Evolutionary conservation across 495 filamentous ascomycete species (phyloP).

Genomic region (Aspergillus ostianus): DNA sequence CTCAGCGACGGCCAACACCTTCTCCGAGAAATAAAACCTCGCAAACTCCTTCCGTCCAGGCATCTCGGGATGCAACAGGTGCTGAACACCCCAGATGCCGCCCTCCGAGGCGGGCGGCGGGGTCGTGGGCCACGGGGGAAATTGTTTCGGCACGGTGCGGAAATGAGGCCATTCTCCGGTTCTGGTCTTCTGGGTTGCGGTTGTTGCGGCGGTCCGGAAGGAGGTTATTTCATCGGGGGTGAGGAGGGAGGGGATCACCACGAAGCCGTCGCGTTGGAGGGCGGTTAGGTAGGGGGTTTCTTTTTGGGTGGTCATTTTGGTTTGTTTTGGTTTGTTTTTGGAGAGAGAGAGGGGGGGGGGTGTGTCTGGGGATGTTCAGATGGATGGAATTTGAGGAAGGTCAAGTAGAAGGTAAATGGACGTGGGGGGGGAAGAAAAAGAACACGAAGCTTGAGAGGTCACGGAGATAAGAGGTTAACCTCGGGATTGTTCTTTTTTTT

Average conservation of each 20-base stretch:
- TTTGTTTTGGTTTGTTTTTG: slow-evolving; percentile 4
- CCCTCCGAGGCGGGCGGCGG: slow-evolving; percentile 45
- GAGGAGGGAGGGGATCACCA: slow-evolving; percentile 48
- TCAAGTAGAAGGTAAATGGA: background rate
- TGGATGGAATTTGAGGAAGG: too few species aligned
- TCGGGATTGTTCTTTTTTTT: too few species aligned
- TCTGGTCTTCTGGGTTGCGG: slow-evolving; percentile 55
- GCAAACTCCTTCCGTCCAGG: slow-evolving; percentile 55
- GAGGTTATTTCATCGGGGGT: slow-evolving; percentile 41
- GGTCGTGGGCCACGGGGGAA: slow-evolving; percentile 70
- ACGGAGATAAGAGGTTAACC: too few species aligned
- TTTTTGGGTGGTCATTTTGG: slow-evolving; percentile 8
- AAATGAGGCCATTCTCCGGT: slow-evolving; percentile 71
- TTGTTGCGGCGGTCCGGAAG: slow-evolving; percentile 55
- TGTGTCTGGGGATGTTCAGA: too few species aligned
- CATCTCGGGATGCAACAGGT: slow-evolving; percentile 71
- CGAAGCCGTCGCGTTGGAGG: slow-evolving; percentile 50
- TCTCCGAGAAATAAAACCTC: slow-evolving; percentile 61
- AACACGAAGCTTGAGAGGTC: too few species aligned
- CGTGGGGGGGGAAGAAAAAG: too few species aligned
- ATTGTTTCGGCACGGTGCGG: slow-evolving; percentile 80
- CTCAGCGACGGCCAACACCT: slow-evolving; percentile 55
- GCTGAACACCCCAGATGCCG: slow-evolving; percentile 86
- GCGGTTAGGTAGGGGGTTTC: slow-evolving; percentile 37
- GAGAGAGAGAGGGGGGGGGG: too few species aligned